Base-by-base conservation (phyloP, 225 moss, liverwort and hornwort species). In the Polytrichum formosum region DNA sequence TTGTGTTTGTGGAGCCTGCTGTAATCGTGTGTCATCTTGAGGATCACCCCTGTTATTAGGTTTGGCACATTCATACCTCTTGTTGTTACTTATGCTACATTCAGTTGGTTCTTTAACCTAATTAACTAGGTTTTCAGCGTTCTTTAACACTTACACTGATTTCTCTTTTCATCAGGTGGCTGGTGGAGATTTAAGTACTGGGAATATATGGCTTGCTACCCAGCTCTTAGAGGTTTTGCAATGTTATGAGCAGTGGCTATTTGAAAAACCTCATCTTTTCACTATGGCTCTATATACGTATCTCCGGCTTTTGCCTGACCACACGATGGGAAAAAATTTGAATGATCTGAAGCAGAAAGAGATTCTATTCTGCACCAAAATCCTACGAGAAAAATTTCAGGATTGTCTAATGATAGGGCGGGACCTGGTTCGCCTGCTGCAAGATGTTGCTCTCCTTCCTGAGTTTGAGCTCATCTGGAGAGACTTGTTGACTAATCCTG, bases 241-340 rank as follows among this genome's bases (percentile, higher is more conserved):
- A 58, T 74, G 78, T 26, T 81, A 70, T 69, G 92, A 92, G 92
- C 77, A 77, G 67, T 98, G 98, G 98, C 72, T 98, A 17, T 83
- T 76, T 64, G 91, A 82, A 63, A 92, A 81, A 61, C 88, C 92
- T 28, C 65, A 84, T 61, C 78, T 98, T 64, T 87, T 92, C 72
- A 94, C 98, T 20, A 98, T 91, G 76, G 92, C 92, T 31, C 74
- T 98, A 21, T 98, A 98, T 70, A 98, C 98, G 2, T 98, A 98
- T 55, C 77, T 98, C 67, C 90, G 98, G 26, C 92, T 98, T 29
- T 81, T 98, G 30, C 87, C 98, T 18, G 98, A 98, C 67, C 98
- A 98, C 56, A 80, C 85, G 9, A 87, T 87, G 88, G 98, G 81
- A 16, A 94, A 90, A 64, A 66, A 78, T 22, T 33, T 94, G 64